Conservation (phyloP, 106 monocot genomes). For the Platanthera guangdongensis region DNA sequence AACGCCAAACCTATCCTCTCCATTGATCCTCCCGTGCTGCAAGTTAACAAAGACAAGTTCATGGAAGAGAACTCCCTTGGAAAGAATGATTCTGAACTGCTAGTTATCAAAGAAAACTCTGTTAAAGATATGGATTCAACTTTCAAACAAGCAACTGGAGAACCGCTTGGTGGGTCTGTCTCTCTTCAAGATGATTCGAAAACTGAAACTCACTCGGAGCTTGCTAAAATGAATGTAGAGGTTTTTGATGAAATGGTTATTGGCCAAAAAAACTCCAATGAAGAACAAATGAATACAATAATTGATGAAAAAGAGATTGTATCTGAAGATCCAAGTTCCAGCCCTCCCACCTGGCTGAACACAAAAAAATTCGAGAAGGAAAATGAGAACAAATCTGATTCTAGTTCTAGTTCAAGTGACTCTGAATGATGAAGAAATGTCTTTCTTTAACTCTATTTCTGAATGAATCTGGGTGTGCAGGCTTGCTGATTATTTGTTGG, state of each 20-base stretch:
- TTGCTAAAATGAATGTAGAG: slow-evolving; percentile 11
- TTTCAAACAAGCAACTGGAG: not conserved
- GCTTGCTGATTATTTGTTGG: slow-evolving; percentile 6
- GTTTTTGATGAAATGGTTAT: slow-evolving; percentile 3
- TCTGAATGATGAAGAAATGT: slow-evolving; percentile 6
- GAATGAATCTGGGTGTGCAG: not conserved
- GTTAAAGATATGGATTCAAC: not conserved
- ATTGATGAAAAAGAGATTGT: not conserved
- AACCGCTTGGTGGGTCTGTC: not conserved
- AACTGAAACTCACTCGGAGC: slow-evolving; percentile 8
- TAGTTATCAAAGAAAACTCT: not conserved
- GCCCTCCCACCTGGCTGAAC: not conserved
- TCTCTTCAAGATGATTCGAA: not conserved
- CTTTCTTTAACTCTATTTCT: not conserved
- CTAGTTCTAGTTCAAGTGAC: slow-evolving; percentile 18
- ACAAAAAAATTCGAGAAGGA: slow-evolving; percentile 1
- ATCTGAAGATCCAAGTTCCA: not conserved
- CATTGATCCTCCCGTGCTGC: not conserved
- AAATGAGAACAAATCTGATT: not conserved
- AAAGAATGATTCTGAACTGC: not conserved
- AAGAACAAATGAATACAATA: not conserved
- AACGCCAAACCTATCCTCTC: not conserved
- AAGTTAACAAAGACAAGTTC: not conserved
- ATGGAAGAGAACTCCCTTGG: no score
- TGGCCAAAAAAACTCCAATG: not conserved